A percentile compares a stretch with the other conserved stretches of the same genome.
These are phyloP conservation scores for Tylopilus rubrobrunneus DNA, from an alignment of 768 basidiomycete species.

Conservation along the genomic window DNA sequence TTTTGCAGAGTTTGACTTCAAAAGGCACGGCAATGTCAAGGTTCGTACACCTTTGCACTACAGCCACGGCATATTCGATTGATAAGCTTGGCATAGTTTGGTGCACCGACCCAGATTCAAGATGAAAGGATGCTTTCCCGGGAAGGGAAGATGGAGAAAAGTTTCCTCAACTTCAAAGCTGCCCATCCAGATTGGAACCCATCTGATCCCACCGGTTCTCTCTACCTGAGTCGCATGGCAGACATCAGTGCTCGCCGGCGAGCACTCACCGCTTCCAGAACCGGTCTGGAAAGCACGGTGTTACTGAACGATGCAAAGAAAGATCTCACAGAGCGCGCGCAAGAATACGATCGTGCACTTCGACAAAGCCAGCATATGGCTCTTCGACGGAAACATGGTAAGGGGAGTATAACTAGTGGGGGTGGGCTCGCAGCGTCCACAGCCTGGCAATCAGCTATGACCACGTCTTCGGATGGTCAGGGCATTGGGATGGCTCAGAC, in stretches of 20 bases:
- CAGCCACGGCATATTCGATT: not conserved
- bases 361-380: slow-evolving; percentile 63
- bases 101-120: slow-evolving; percentile 66
- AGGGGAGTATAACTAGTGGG: slow-evolving; percentile 32
- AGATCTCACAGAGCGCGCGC: slow-evolving; percentile 49
- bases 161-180: slow-evolving; percentile 92
- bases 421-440: slow-evolving; percentile 50
- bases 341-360: slow-evolving; percentile 73
- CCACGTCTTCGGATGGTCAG: slow-evolving; percentile 39
- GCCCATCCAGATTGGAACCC: slow-evolving; percentile 97
- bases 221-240: slow-evolving; percentile 84
- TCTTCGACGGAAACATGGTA: slow-evolving; percentile 36
- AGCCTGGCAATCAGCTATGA: slow-evolving; percentile 39
- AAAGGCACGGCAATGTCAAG: slow-evolving; percentile 89
- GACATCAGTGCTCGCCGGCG: slow-evolving; percentile 53
- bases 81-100: slow-evolving; percentile 50
- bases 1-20: slow-evolving; percentile 98
- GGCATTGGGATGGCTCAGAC: slow-evolving; percentile 60
- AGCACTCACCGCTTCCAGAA: slow-evolving; percentile 25
- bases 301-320: slow-evolving; percentile 33
- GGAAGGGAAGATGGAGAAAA: slow-evolving; percentile 99
- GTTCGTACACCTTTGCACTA: slow-evolving; percentile 36
- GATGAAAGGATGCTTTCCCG: slow-evolving; percentile 80
- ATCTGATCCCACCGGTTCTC: slow-evolving; percentile 82
- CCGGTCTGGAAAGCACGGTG: slow-evolving; percentile 25